Evolutionary conservation across 495 filamentous ascomycete species (phyloP).

Genomic region (Trichoderma reesei): DNA sequence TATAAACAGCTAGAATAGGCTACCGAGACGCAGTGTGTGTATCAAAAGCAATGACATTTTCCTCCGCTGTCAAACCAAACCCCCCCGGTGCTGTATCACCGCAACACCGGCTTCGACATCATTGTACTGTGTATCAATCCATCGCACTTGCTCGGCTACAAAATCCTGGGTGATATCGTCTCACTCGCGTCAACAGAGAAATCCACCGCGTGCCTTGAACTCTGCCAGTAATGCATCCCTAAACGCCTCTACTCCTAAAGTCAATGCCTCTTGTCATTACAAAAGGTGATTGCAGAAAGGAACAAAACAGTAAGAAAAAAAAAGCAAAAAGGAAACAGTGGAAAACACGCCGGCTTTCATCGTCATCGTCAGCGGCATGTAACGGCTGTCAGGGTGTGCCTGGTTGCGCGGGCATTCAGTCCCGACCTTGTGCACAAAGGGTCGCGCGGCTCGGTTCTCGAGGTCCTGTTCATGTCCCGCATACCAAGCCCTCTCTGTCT

Average conservation of each 20-base stretch:
- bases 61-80: background rate
- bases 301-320: background rate
- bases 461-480: constrained; percentile 8
- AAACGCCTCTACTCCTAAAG: background rate
- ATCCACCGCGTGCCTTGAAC: constrained; percentile 3
- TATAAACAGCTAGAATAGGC: too few relatives aligned
- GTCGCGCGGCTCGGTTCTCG: background rate
- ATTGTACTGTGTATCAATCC: background rate
- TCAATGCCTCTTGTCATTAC: background rate
- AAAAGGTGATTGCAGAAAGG: too few relatives aligned
- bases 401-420: background rate
- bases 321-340: background rate
- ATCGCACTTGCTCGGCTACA: background rate
- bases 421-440: background rate
- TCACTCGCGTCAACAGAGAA: background rate
- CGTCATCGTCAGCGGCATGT: background rate
- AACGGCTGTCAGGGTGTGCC: background rate
- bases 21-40: too few relatives aligned
- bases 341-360: background rate
- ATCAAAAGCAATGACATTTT: background rate
- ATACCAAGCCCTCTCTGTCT: background rate
- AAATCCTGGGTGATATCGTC: background rate
- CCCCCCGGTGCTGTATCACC: too few relatives aligned
- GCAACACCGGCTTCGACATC: background rate
- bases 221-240: constrained; percentile 5